These are phyloP conservation scores for Urostyla sp. DNA, from an alignment of 73 alveolate species.

Conservation along the genomic window DNA sequence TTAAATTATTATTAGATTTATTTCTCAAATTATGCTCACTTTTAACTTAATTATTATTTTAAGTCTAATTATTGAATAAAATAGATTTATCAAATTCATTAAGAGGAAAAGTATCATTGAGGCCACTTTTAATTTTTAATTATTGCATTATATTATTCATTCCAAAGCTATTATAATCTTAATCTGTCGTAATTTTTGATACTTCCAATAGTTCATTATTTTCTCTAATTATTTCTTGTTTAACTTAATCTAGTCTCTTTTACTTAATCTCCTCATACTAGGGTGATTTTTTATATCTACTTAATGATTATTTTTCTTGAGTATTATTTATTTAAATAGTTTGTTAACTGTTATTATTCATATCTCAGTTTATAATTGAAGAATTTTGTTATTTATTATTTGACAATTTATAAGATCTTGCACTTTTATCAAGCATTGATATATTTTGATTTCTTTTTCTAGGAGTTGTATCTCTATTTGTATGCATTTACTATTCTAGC, in stretches of 20 bases:
- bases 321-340: background rate
- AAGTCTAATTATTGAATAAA: too few relatives aligned
- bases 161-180: too few relatives aligned
- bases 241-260: slow-evolving; percentile 28
- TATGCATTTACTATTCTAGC: background rate
- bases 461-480: background rate
- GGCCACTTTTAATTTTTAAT: too few relatives aligned
- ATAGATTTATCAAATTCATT: too few relatives aligned
- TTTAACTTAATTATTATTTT: too few relatives aligned
- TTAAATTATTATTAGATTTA: too few relatives aligned
- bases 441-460: background rate
- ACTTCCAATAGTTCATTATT: background rate
- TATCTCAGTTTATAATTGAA: background rate
- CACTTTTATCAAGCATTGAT: background rate
- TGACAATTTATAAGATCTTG: background rate
- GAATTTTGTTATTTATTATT: background rate
- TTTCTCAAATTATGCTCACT: background rate
- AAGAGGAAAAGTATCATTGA: too few relatives aligned
- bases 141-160: too few relatives aligned
- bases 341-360: background rate
- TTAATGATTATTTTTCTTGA: background rate
- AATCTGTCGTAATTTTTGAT: too few relatives aligned
- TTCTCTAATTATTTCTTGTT: slow-evolving; percentile 35
- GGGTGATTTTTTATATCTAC: background rate
- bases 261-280: slow-evolving; percentile 28